Base-by-base conservation (phyloP, 495 filamentous ascomycete genomes). In the Penicillium crystallinum region DNA sequence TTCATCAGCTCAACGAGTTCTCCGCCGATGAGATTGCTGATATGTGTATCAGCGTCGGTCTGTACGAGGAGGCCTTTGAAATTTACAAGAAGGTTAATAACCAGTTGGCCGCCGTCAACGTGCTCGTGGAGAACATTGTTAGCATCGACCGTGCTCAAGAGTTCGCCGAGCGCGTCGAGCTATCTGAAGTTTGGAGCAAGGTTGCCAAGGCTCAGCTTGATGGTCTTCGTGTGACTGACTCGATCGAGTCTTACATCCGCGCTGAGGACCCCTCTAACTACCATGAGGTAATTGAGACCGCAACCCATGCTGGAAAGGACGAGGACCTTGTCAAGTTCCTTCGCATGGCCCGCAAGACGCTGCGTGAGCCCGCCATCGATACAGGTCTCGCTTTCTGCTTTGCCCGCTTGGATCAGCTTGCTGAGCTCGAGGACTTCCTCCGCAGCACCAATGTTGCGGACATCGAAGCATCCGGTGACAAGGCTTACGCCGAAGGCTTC, bases 161-260 rank as follows among this genome's bases (percentile, higher is more conserved):
- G 46, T 99, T 92, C 63, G 95, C 93, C 19, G 95, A 99, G 64
- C 90, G 90, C 55, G 89, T 97, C 46, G 95, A 99, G 63, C 77
- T 91, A 38, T 87, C 95, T 6, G 90, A 96, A 61, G 95, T 99
- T n/a, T 99, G 95, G 95, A 97, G 93, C 77, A 89, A 85, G 76
- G 90, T 99, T 56, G 95, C 90, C 58, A 99, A 99, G 80, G 95
- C 95, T 41, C 95, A 99, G 71, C 79, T 99, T 37, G 95, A 97
- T 67, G 95, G 95, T 57, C 84, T 97, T 19, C 90, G 95, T 43
- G 86, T 99, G 31, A 84, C 81, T 37, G 95, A 99, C 77, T 83
- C 89, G 15, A 92, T 97, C 57, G 92, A 95, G 36, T 97, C 95
- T 1, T 99, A 99, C 72, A 95, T 99, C 61, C 89, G 90, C 59